Evolutionary conservation across 371 early-diverging fungal species (phyloP).

Genomic region (Mucor racemosus): DNA sequence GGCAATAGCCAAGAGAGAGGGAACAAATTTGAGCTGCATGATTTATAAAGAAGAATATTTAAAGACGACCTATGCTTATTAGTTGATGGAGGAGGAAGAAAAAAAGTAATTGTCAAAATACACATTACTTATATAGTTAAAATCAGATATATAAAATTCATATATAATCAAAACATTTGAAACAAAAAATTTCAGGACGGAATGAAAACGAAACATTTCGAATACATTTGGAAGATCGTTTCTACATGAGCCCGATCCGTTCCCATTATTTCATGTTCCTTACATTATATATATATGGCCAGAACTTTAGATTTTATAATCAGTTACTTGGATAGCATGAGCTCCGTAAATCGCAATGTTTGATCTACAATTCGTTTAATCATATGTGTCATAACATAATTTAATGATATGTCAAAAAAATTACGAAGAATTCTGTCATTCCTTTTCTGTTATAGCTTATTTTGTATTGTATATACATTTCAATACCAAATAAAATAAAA

Average conservation of each 20-base stretch:
- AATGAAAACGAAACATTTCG: not conserved
- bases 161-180: not conserved
- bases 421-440: not conserved
- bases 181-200: not conserved
- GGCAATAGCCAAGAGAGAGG: slow-evolving; percentile 6
- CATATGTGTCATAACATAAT: not conserved
- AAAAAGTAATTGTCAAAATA: not conserved
- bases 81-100: not conserved
- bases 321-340: not conserved
- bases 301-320: not conserved
- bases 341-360: not conserved
- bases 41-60: not conserved
- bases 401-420: not conserved
- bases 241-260: not conserved
- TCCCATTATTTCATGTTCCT: not conserved
- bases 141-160: not conserved
- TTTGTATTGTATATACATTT: too few species aligned
- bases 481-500: too few species aligned
- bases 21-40: slow-evolving; percentile 11
- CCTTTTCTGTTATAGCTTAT: too few species aligned
- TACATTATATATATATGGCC: not conserved
- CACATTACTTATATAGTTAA: not conserved
- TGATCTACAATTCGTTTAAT: not conserved
- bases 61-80: slow-evolving; percentile 7
- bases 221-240: not conserved